phyloP scores from a whole-genome alignment of 1,284 basidiomycete genomes.

The Cryptococcus sp. region DNA sequence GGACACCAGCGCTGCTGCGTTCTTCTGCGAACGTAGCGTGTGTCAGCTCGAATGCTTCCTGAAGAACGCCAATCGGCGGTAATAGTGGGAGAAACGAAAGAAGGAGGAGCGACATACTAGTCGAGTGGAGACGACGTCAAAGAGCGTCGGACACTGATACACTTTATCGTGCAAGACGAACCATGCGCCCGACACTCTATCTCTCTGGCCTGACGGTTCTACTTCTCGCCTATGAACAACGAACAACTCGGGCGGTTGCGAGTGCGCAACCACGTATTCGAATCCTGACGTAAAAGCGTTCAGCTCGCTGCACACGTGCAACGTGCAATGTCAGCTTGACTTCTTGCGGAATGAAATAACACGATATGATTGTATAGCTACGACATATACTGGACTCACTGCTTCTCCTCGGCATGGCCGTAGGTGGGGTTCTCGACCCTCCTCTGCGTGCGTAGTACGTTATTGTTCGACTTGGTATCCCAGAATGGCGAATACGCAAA shows the following conservation, averaged over 20 bases:
- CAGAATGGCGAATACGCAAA: conserved; percentile 51
- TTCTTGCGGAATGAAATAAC: not conserved
- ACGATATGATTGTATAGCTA: not conserved
- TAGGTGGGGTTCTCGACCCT: conserved; percentile 42
- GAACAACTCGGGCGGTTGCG: conserved; percentile 43
- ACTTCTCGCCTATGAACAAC: conserved; percentile 44
- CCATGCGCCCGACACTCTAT: conserved; percentile 35
- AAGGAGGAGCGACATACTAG: conserved; percentile 28
- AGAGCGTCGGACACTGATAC: conserved; percentile 44
- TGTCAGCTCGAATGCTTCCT: not conserved
- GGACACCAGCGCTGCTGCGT: conserved; percentile 39
- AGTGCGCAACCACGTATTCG: conserved; percentile 48
- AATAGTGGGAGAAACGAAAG: too few species aligned
- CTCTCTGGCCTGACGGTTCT: conserved; percentile 21
- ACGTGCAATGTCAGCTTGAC: not conserved
- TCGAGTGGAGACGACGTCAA: conserved; percentile 35
- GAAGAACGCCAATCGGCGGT: not conserved
- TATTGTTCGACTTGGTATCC: conserved; percentile 46
- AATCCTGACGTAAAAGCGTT: conserved; percentile 40
- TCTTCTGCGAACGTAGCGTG: conserved; percentile 21
- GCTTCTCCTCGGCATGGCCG: conserved; percentile 44
- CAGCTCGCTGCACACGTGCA: conserved; percentile 30
- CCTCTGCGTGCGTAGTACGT: conserved; percentile 40
- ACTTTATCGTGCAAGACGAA: conserved; percentile 47
- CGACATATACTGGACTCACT: conserved; percentile 26